Evolutionary conservation across 352 stramenopile species (phyloP).

Genomic region (Plasmopara muralis): DNA sequence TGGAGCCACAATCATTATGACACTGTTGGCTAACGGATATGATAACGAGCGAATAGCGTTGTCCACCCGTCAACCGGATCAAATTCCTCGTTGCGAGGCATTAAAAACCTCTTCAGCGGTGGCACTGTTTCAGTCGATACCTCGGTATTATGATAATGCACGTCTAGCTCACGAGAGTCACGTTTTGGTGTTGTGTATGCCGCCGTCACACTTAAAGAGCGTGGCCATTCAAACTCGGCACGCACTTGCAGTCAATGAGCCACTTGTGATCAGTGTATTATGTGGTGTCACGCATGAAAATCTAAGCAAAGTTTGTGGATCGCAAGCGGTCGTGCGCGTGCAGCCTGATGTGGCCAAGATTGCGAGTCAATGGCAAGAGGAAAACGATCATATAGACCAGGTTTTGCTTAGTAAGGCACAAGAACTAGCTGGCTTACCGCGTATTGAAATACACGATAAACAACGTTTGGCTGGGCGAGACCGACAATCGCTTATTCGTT

Average conservation of each 20-base stretch:
- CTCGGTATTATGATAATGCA: slow-evolving; percentile 54
- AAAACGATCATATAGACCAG: neutral
- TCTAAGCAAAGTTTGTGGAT: slow-evolving; percentile 44
- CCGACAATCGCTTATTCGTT: slow-evolving; percentile 8
- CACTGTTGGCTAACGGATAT: slow-evolving; percentile 39
- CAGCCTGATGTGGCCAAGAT: slow-evolving; percentile 26
- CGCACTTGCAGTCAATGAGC: slow-evolving; percentile 24
- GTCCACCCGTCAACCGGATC: slow-evolving; percentile 56
- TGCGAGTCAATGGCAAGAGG: slow-evolving; percentile 14
- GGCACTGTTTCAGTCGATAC: slow-evolving; percentile 30
- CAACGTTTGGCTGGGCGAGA: slow-evolving; percentile 3
- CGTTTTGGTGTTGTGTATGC: slow-evolving; percentile 57
- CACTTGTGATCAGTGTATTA: slow-evolving; percentile 40
- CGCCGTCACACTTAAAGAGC: slow-evolving; percentile 59
- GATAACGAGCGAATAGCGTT: slow-evolving; percentile 29
- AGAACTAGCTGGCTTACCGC: neutral
- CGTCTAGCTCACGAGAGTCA: slow-evolving; percentile 45
- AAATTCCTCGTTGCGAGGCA: slow-evolving; percentile 32
- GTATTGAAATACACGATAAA: neutral
- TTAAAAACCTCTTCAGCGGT: slow-evolving; percentile 19
- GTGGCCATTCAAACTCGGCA: slow-evolving; percentile 66
- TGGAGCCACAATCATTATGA: slow-evolving; percentile 40
- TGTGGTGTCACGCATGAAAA: slow-evolving; percentile 34
- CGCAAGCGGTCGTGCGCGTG: slow-evolving; percentile 28
- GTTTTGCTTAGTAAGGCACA: neutral